A percentile compares a stretch with the other conserved stretches of the same genome.
These are phyloP conservation scores for Pyrenochaeta sp. DNA, from an alignment of 2,329 filamentous ascomycete species.

Conservation along the genomic window DNA sequence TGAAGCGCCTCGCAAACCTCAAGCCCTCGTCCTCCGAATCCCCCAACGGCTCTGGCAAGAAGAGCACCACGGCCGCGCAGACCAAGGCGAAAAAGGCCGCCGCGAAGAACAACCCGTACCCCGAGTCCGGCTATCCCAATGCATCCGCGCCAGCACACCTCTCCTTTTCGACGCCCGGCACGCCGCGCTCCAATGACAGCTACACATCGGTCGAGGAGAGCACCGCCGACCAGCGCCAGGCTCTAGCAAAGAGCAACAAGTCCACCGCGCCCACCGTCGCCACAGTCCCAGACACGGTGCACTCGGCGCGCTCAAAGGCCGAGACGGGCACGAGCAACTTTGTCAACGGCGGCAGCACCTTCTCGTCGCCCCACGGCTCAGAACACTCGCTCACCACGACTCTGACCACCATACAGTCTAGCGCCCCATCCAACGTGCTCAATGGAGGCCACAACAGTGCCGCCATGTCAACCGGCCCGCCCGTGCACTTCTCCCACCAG, in stretches of 20 bases:
- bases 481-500: slow-evolving; percentile 66
- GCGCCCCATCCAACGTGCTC: slow-evolving; percentile 64
- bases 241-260: slow-evolving; percentile 70
- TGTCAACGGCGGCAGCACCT: slow-evolving; percentile 75
- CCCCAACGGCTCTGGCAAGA: slow-evolving; percentile 51
- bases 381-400: slow-evolving; percentile 83
- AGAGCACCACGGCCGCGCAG: slow-evolving; percentile 34
- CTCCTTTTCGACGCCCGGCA: slow-evolving; percentile 60
- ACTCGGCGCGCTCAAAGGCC: slow-evolving; percentile 81
- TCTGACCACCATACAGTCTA: slow-evolving; percentile 84
- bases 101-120: slow-evolving; percentile 90
- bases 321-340: slow-evolving; percentile 74
- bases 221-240: slow-evolving; percentile 56
- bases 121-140: slow-evolving; percentile 74
- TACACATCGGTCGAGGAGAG: slow-evolving; percentile 68
- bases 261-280: slow-evolving; percentile 82
- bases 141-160: slow-evolving; percentile 53
- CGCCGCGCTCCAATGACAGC: slow-evolving; percentile 53
- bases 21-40: slow-evolving; percentile 76
- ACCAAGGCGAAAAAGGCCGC: slow-evolving; percentile 63
- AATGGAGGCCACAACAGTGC: slow-evolving; percentile 50
- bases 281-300: slow-evolving; percentile 80
- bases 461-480: slow-evolving; percentile 46
- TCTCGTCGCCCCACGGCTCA: slow-evolving; percentile 83
- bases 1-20: slow-evolving; percentile 90